Evolutionary conservation across 148 eudicot species (phyloP).

Genomic region (Selenicereus undatus): DNA sequence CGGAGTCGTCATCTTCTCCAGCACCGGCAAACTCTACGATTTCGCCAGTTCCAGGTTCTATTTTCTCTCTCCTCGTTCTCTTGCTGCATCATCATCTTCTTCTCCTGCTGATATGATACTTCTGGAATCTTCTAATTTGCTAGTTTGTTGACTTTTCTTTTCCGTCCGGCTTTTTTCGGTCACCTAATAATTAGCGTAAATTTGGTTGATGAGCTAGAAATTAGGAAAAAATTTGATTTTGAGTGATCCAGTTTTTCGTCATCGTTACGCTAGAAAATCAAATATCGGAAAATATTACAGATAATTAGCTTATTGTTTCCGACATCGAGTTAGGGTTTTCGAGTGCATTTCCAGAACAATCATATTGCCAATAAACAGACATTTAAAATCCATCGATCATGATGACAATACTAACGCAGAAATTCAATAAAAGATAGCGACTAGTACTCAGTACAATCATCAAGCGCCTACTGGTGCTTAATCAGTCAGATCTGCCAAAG

Average conservation of each 20-base stretch:
- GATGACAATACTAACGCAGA: no score
- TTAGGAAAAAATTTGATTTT: background rate
- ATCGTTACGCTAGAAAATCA: background rate
- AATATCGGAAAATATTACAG: background rate
- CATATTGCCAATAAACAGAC: no score
- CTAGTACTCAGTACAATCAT: no score
- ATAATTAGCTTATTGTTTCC: background rate
- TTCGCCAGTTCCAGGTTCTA: constrained; percentile 48
- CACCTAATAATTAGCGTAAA: background rate
- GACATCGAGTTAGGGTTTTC: background rate
- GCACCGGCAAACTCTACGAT: constrained; percentile 53
- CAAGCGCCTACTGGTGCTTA: no score
- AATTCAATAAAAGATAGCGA: no score
- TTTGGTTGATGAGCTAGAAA: background rate
- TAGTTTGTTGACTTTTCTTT: background rate
- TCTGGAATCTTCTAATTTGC: background rate
- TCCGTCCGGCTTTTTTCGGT: background rate
- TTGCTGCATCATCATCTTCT: background rate
- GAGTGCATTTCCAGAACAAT: background rate
- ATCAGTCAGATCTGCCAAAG: background rate
- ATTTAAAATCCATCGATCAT: no score
- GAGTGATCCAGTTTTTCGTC: background rate
- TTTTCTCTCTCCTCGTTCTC: no score
- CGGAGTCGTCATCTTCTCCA: constrained; percentile 58
- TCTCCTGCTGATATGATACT: background rate